A percentile compares a stretch with the other conserved stretches of the same genome.
Conservation (phyloP, 129 eudicot species). For the Apium graveolens region DNA sequence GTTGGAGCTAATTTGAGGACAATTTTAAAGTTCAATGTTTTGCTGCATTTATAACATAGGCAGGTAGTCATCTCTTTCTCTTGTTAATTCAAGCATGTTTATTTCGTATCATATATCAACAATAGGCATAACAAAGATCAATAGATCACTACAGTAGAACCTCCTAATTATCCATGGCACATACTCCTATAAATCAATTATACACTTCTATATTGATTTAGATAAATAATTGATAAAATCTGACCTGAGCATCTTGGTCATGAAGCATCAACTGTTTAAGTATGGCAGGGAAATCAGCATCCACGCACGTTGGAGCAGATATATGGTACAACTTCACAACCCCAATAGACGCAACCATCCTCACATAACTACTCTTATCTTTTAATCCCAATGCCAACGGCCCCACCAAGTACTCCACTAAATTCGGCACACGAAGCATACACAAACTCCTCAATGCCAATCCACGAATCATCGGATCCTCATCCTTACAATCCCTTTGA, state of each 20-base stretch:
- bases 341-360: conserved; percentile 87
- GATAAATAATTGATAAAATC: conserved; percentile 1
- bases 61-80: not conserved
- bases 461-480: conserved; percentile 96
- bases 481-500: conserved; percentile 93
- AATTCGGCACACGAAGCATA: conserved; percentile 70
- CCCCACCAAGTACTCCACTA: conserved; percentile 95
- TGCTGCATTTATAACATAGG: not conserved
- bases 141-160: no score
- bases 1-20: not conserved
- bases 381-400: conserved; percentile 76
- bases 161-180: no score
- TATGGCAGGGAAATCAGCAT: conserved; percentile 69
- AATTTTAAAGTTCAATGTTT: not conserved
- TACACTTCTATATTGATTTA: not conserved
- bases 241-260: conserved; percentile 84
- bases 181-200: not conserved
- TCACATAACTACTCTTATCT: conserved; percentile 78
- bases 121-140: not conserved
- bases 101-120: not conserved
- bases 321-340: conserved; percentile 90
- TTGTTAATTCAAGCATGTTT: not conserved
- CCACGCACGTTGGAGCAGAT: conserved; percentile 75
- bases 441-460: conserved; percentile 95
- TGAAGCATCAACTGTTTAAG: conserved; percentile 90